Base-by-base conservation (phyloP, 2,329 filamentous ascomycete species). In the Trichoderma simmonsii region DNA sequence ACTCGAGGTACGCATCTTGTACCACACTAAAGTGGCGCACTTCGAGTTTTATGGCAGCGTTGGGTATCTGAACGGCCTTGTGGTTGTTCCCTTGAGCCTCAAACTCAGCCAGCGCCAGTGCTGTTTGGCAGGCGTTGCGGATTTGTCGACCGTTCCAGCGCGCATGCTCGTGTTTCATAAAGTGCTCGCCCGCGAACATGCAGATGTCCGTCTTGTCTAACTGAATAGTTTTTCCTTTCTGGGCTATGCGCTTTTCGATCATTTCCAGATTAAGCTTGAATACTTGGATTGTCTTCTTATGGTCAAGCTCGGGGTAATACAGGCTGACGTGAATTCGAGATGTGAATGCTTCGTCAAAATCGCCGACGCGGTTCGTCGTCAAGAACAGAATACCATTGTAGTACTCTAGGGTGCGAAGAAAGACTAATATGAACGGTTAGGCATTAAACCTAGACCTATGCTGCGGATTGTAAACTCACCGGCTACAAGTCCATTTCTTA, bases 271-370 rank as follows among this genome's bases (percentile, higher is more conserved):
- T 75, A 12, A 74, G 21, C 24, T 70, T 60, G 39, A 75, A 75
- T 0, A 75, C 64, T 7, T 72, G 15, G 3, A 51, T n/a, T 15
- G 56, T 60, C 18, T 61, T 39, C 6, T 32, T 11, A 5, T n/a
- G 11, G 66, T 62, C 36, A 4, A 64, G 39, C 6, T 36, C 63
- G 4, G 63, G 43, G 68, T 82, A 82, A 54, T 79, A 78, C 1
- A 82, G 73, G 8, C 79, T 75, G 9, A 82, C 72, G 36, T 81
- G 77, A 68, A 81, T 81, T 4, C 80, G 77, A 1, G 80, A 81
- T 68, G 80, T 80, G 76, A 82, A 81, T 6, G 79, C 80, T 65
- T 80, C 79, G 64, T 82, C 80, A 24, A 82, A 79, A 0, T 76
- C 77, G 5, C 74, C 78, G 0, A 82, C 79, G 2, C 81, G 78